Conservation (phyloP, 1,139 yeast species). For the Blastobotrys aristatus region DNA sequence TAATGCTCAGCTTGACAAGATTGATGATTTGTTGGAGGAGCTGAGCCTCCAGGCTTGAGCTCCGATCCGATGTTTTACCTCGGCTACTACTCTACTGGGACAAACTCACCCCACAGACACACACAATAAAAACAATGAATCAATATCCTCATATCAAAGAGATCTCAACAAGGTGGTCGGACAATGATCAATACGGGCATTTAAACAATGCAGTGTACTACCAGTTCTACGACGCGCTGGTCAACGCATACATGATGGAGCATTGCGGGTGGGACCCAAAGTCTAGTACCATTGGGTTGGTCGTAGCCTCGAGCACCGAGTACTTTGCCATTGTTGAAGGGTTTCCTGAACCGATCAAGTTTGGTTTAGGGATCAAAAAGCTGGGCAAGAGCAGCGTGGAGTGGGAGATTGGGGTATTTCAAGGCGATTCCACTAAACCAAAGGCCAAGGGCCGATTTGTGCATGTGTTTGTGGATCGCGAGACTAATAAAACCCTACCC, state of each 20-base stretch:
- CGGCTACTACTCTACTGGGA: no score
- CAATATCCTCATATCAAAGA: constrained; percentile 24
- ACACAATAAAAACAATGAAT: background rate
- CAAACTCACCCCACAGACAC: no score
- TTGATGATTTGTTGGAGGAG: constrained; percentile 43
- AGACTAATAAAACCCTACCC: constrained; percentile 25
- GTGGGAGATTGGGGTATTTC: constrained; percentile 33
- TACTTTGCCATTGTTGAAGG: constrained; percentile 29
- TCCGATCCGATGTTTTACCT: background rate
- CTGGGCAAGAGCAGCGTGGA: constrained; percentile 31
- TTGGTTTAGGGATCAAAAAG: constrained; percentile 29
- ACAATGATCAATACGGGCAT: constrained; percentile 33
- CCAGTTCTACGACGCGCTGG: constrained; percentile 29
- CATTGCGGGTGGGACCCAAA: constrained; percentile 24
- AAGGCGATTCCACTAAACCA: constrained; percentile 21
- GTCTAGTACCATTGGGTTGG: constrained; percentile 24
- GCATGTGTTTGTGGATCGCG: constrained; percentile 31
- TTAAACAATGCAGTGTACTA: constrained; percentile 33
- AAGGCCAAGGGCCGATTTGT: constrained; percentile 30
- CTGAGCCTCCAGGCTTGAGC: constrained; percentile 29
- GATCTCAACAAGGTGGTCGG: constrained; percentile 30
- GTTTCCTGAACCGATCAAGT: constrained; percentile 28
- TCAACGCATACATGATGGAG: constrained; percentile 28
- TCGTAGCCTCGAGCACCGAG: constrained; percentile 31
- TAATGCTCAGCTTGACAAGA: constrained; percentile 37